Conservation (phyloP, 805 yeast genomes). For the Cyberlindnera galapagoensis region DNA sequence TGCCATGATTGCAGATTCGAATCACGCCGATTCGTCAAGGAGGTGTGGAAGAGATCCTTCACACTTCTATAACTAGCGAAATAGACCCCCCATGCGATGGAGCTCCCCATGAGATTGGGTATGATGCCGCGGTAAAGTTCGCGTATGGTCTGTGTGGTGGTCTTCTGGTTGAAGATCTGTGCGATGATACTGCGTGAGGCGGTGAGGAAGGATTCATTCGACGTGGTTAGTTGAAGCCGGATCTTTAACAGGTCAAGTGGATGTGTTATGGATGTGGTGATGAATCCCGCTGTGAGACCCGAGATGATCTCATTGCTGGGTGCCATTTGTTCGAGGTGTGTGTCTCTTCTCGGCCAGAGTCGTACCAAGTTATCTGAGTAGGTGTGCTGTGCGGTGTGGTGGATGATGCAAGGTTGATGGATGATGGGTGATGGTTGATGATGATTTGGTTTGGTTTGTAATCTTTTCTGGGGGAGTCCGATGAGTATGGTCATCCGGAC, state of each 20-base stretch:
- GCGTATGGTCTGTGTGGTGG: constrained; percentile 13
- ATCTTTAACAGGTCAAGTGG: constrained; percentile 86
- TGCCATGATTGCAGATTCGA: constrained; percentile 33
- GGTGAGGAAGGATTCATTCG: constrained; percentile 4
- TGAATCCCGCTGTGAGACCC: constrained; percentile 76
- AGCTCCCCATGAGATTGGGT: constrained; percentile 74
- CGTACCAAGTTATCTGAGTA: no score
- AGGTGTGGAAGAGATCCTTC: constrained; percentile 35
- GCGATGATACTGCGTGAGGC: constrained; percentile 6
- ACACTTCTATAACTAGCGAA: constrained; percentile 68
- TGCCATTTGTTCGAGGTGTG: no score
- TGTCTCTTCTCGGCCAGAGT: no score
- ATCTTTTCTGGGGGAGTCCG: no score
- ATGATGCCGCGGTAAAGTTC: constrained; percentile 19
- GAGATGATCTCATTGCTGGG: constrained; percentile 42
- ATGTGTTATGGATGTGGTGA: constrained; percentile 76
- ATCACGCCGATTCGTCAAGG: constrained; percentile 20
- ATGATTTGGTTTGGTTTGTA: no score
- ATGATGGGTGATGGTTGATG: no score
- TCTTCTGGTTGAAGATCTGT: constrained; percentile 3
- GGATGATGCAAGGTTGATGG: no score
- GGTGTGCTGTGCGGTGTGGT: no score
- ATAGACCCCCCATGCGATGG: constrained; percentile 85
- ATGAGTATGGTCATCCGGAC: no score
- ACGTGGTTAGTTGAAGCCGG: constrained; percentile 60